Evolutionary conservation across 2,329 filamentous ascomycete species (phyloP).

Genomic region (Colletotrichum siamense): DNA sequence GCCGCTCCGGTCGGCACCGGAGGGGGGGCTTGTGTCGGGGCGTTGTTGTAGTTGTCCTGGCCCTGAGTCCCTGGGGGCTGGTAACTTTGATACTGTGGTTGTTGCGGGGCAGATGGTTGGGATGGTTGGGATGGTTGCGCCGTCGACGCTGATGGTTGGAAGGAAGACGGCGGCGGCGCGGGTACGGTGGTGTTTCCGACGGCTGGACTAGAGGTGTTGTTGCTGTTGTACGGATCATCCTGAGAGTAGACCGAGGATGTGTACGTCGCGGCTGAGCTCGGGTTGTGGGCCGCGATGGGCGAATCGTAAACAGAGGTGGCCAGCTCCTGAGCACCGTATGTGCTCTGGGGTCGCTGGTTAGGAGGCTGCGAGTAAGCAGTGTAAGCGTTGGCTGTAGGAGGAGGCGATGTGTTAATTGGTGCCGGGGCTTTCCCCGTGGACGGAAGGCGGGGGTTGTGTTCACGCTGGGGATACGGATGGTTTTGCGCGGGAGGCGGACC

Average conservation of each 20-base stretch:
- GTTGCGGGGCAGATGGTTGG: conserved; percentile 24
- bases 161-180: conserved; percentile 27
- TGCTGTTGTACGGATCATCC: conserved; percentile 54
- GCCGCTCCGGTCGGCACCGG: conserved; percentile 41
- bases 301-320: conserved; percentile 81
- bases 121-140: conserved; percentile 24
- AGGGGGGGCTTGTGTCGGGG: conserved; percentile 30
- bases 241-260: conserved; percentile 53
- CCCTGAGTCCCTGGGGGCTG: conserved; percentile 35
- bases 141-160: conserved; percentile 21
- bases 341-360: conserved; percentile 67
- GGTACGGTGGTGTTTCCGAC: conserved; percentile 32
- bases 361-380: conserved; percentile 52
- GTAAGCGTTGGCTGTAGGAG: conserved; percentile 56
- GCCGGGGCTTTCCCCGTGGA: conserved; percentile 53
- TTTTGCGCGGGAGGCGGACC: conserved; percentile 32
- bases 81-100: conserved; percentile 48
- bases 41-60: conserved; percentile 34
- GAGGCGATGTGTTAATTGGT: conserved; percentile 56
- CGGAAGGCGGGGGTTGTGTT: conserved; percentile 53
- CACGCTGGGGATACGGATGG: conserved; percentile 58
- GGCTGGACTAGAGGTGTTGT: conserved; percentile 38
- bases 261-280: conserved; percentile 47
- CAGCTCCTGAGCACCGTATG: conserved; percentile 77
- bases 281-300: conserved; percentile 63